Evolutionary conservation across 2,329 filamentous ascomycete species (phyloP).

Genomic region (Xylariales sp.): DNA sequence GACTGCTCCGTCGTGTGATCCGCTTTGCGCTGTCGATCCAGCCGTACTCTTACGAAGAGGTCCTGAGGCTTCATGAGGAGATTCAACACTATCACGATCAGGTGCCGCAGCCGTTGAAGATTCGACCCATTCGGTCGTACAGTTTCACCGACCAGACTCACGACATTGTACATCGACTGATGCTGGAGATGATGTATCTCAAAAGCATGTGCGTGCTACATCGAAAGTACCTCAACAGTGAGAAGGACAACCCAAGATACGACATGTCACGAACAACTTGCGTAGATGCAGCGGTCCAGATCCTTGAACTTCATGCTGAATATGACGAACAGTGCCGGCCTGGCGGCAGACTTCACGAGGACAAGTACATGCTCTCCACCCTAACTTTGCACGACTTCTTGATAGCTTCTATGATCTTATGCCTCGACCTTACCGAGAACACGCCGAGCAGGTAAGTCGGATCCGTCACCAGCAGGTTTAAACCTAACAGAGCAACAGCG

Average conservation of each 20-base stretch:
- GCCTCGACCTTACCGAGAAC: conserved; percentile 42
- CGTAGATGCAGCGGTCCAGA: conserved; percentile 36
- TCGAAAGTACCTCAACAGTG: conserved; percentile 38
- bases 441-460: conserved; percentile 30
- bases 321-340: conserved; percentile 40
- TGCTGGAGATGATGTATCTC: conserved; percentile 43
- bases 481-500: conserved; percentile 16
- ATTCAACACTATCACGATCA: conserved; percentile 31
- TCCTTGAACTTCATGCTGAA: conserved; percentile 43
- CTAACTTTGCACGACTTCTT: conserved; percentile 53
- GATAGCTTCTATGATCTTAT: conserved; percentile 56
- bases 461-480: not conserved
- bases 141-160: conserved; percentile 38
- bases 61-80: conserved; percentile 35
- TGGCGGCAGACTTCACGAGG: conserved; percentile 46
- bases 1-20: conserved; percentile 38
- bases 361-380: conserved; percentile 49
- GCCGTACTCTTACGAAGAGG: conserved; percentile 30
- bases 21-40: conserved; percentile 34
- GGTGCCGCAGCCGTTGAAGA: conserved; percentile 36
- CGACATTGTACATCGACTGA: conserved; percentile 43
- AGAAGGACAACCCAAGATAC: conserved; percentile 33
- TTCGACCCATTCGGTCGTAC: conserved; percentile 36
- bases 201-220: conserved; percentile 47
- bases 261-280: conserved; percentile 36